phyloP scores from a whole-genome alignment of 78 protist species.

The Creolimax fragrantissima region DNA sequence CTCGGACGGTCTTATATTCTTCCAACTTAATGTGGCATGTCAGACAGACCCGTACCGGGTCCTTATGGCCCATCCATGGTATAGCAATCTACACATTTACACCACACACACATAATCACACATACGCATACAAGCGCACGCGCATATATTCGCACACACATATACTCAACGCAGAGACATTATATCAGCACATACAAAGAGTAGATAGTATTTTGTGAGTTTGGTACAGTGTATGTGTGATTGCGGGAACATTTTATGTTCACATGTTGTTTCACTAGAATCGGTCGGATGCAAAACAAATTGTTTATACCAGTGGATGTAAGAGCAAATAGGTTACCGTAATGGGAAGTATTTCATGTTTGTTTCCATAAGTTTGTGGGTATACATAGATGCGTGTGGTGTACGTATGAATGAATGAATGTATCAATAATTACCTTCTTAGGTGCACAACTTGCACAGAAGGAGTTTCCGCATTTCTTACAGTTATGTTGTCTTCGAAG shows the following conservation, averaged over 20 bases:
- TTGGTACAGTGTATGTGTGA: no score
- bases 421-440: not conserved
- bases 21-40: not conserved
- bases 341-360: no score
- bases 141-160: not conserved
- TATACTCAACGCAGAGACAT: no score
- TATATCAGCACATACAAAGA: no score
- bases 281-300: no score
- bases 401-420: not conserved
- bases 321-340: no score
- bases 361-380: not conserved
- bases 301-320: no score
- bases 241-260: no score
- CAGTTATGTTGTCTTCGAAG: not conserved
- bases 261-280: no score
- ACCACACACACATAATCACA: not conserved
- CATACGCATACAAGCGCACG: not conserved
- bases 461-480: not conserved
- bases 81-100: not conserved
- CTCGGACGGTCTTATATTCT: not conserved
- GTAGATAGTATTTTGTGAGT: no score
- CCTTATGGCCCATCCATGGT: not conserved
- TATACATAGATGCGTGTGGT: not conserved
- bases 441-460: not conserved
- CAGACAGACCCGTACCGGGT: not conserved